A percentile compares a stretch with the other conserved stretches of the same genome.
Conservation (phyloP, 768 basidiomycete genomes). For the Lactarius pseudohatsudake region DNA sequence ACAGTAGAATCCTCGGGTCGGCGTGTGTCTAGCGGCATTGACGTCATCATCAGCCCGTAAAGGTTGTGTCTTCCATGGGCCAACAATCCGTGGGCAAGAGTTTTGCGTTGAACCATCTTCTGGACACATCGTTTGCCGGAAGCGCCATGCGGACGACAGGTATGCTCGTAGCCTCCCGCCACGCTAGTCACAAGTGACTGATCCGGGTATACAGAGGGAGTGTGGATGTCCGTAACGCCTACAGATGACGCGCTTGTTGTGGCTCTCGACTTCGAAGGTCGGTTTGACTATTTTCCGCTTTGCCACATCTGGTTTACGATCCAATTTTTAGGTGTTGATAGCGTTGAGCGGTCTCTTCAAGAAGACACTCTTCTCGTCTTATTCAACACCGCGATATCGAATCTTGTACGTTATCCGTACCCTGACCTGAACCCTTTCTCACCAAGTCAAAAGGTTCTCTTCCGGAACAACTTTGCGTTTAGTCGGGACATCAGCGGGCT, state of each 20-base stretch:
- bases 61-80: constrained; percentile 68
- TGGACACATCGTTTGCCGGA: constrained; percentile 64
- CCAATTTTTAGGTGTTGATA: constrained; percentile 49
- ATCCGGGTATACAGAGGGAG: constrained; percentile 46
- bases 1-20: neutral
- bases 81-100: constrained; percentile 68
- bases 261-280: constrained; percentile 65
- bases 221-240: constrained; percentile 68
- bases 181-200: neutral
- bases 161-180: constrained; percentile 45
- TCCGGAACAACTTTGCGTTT: constrained; percentile 65
- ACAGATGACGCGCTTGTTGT: constrained; percentile 54
- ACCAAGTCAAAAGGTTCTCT: constrained; percentile 51
- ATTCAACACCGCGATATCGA: constrained; percentile 66
- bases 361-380: constrained; percentile 63
- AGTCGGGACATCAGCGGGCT: constrained; percentile 59
- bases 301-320: neutral
- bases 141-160: constrained; percentile 64
- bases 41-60: constrained; percentile 47
- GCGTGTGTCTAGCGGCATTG: neutral
- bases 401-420: constrained; percentile 45
- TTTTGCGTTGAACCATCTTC: constrained; percentile 58
- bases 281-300: neutral
- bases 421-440: constrained; percentile 25
- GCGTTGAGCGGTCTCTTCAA: constrained; percentile 61